phyloP scores from a whole-genome alignment of 2,329 filamentous ascomycete species.

The Davidsoniella australis region DNA sequence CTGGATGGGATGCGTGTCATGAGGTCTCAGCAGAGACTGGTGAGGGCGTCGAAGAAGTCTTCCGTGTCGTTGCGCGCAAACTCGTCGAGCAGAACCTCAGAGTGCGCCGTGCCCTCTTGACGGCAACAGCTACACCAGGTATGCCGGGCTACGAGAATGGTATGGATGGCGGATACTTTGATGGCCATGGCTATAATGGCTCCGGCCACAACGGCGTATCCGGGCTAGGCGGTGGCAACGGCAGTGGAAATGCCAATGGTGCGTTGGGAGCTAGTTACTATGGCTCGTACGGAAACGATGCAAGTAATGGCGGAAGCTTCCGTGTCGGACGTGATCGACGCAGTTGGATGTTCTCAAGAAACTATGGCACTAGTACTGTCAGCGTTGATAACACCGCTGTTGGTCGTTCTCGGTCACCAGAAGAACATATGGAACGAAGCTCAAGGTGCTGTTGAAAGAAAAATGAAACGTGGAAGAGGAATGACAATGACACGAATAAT shows the following conservation, averaged over 20 bases:
- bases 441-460: constrained; percentile 16
- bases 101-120: constrained; percentile 40
- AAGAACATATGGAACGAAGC: constrained; percentile 11
- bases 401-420: constrained; percentile 16
- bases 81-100: constrained; percentile 47
- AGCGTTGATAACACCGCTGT: constrained; percentile 30
- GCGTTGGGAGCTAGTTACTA: constrained; percentile 21
- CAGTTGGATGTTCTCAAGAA: constrained; percentile 41
- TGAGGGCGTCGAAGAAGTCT: constrained; percentile 93
- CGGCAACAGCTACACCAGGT: constrained; percentile 35
- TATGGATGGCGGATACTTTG: constrained; percentile 34
- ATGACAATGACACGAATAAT: too few relatives aligned
- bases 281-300: neutral
- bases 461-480: too few relatives aligned
- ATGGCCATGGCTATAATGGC: constrained; percentile 22
- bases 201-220: constrained; percentile 17
- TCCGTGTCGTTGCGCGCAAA: constrained; percentile 50
- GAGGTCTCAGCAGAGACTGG: constrained; percentile 90
- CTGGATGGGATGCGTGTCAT: constrained; percentile 93
- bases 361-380: constrained; percentile 26
- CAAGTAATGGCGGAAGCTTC: constrained; percentile 28
- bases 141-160: constrained; percentile 29
- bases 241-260: constrained; percentile 29
- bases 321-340: constrained; percentile 39
- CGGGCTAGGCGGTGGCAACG: constrained; percentile 15